phyloP scores from a whole-genome alignment of 2,329 filamentous ascomycete species.

The Venturia carpophila region DNA sequence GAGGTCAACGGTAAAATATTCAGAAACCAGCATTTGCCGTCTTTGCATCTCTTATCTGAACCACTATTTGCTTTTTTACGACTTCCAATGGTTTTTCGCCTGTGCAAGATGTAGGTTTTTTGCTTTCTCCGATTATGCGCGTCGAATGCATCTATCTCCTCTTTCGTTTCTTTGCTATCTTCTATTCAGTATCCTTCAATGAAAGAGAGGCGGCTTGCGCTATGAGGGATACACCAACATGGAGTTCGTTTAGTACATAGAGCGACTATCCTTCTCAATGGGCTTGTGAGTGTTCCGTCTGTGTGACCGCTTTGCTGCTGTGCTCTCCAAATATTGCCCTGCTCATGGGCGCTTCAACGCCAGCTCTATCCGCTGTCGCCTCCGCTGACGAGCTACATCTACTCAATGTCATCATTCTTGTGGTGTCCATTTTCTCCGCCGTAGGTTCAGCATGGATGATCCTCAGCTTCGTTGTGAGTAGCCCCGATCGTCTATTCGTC shows the following conservation, averaged over 20 bases:
- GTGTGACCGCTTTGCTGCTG: not conserved
- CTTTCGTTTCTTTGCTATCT: not conserved
- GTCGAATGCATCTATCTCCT: not conserved
- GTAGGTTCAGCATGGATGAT: slow-evolving; percentile 10
- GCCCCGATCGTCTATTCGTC: slow-evolving; percentile 21
- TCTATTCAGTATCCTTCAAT: not conserved
- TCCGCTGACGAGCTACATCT: not conserved
- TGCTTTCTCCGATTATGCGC: not conserved
- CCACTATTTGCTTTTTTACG: not conserved
- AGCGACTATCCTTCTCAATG: not conserved
- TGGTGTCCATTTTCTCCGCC: not conserved
- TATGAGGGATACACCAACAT: not conserved
- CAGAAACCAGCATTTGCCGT: not conserved
- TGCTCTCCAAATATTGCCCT: not conserved
- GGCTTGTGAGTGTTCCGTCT: not conserved
- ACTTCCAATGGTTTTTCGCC: not conserved
- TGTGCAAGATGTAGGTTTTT: not conserved
- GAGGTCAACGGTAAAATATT: not conserved
- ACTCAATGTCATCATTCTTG: slow-evolving; percentile 7
- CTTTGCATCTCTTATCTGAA: not conserved
- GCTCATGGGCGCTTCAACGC: not conserved
- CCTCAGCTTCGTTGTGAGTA: slow-evolving; percentile 4
- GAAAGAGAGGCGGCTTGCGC: not conserved
- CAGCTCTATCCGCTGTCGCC: not conserved
- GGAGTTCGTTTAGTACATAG: not conserved